A percentile compares a stretch with the other conserved stretches of the same genome.
phyloP scores from a whole-genome alignment of 495 filamentous ascomycete genomes.

The Alectoria sarmentosa region DNA sequence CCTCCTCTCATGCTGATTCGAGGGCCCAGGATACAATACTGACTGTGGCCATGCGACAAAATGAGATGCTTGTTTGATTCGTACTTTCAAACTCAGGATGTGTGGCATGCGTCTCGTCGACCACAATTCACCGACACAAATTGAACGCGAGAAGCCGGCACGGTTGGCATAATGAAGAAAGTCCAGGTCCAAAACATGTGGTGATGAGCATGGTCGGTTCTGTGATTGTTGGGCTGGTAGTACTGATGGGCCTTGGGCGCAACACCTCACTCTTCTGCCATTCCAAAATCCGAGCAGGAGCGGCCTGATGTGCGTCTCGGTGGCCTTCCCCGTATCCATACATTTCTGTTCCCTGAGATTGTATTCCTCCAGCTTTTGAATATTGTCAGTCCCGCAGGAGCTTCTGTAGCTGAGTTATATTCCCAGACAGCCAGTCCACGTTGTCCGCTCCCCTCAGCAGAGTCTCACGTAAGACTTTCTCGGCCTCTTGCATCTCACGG shows the following conservation, averaged over 20 bases:
- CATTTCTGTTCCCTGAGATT: not conserved
- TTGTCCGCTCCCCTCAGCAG: slow-evolving; percentile 12
- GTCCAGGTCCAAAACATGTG: not conserved
- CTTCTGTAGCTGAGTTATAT: slow-evolving; percentile 1
- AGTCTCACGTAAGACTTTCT: slow-evolving; percentile 6
- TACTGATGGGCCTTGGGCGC: not conserved
- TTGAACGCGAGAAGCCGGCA: not conserved
- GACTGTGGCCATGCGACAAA: not conserved
- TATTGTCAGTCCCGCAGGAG: not conserved
- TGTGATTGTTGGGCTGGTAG: not conserved
- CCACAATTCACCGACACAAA: not conserved
- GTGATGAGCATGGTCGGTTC: not conserved
- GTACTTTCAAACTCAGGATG: not conserved
- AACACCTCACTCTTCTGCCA: not conserved
- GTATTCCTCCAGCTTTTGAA: not conserved
- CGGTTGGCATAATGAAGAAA: not conserved
- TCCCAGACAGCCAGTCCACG: not conserved
- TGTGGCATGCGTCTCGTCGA: not conserved
- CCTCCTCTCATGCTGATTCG: not conserved
- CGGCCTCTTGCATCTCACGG: slow-evolving; percentile 2
- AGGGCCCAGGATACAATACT: not conserved
- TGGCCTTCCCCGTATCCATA: not conserved
- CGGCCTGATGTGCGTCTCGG: not conserved
- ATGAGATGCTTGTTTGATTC: not conserved
- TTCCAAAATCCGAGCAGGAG: not conserved